Evolutionary conservation across 1,139 yeast species (phyloP).

Genomic region (Hansenula sp.): DNA sequence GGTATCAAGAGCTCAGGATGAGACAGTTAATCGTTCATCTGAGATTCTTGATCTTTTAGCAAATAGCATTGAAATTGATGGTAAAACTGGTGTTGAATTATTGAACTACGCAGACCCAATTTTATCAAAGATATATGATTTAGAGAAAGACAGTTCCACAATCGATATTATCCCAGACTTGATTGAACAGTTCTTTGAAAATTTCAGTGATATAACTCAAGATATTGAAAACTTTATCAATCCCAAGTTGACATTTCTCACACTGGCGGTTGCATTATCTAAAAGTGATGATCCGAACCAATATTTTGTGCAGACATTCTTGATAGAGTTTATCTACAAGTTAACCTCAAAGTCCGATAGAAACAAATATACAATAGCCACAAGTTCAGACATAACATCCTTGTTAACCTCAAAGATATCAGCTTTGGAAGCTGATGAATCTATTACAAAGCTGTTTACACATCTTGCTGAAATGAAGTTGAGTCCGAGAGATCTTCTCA

Average conservation of each 20-base stretch:
- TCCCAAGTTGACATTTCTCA: neutral
- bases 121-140: neutral
- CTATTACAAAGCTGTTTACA: neutral
- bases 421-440: no score
- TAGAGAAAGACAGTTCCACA: neutral
- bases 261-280: neutral
- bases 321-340: neutral
- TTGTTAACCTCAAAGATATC: neutral
- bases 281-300: neutral
- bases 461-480: neutral
- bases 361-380: neutral
- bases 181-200: constrained; percentile 2
- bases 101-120: neutral
- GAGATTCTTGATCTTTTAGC: neutral
- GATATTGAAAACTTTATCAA: neutral
- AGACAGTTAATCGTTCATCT: neutral
- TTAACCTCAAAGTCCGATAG: neutral
- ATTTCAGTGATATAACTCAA: neutral
- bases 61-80: neutral
- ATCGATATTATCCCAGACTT: neutral
- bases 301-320: neutral
- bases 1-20: neutral
- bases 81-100: neutral
- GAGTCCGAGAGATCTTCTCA: neutral
- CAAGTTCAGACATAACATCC: neutral